Base-by-base conservation (phyloP, 108 stramenopile genomes). In the Nitzschia sp. region DNA sequence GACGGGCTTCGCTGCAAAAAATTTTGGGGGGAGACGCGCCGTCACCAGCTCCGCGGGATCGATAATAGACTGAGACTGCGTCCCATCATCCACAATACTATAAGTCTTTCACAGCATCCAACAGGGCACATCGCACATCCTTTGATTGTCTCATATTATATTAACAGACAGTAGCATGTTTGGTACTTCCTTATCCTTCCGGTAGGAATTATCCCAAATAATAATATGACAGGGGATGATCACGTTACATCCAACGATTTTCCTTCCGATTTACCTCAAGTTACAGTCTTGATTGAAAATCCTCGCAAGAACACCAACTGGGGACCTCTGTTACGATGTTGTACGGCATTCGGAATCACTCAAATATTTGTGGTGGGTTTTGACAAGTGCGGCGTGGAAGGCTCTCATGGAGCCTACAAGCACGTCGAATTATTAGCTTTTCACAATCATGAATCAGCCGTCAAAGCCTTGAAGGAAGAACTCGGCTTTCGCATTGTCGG, bases 311-410 rank as follows among this genome's bases (percentile, higher is more conserved):
- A 74, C 15, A 92, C 72, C 36, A 91, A 90, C 68, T 81, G 87
- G 53, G 93, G 93, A 22, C 88, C 93, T 2, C 54, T 90, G 25
- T 62, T 92, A 21, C 85, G 90, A 45, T 92, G 93, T 68, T 87
- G 88, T 31, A 82, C 83, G 1, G 90, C 90, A n/a, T 94, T 89
- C 66, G 78, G 77, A n/a, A 83, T 79, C 25, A 53, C 73, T 41
- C 79, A 78, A 44, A 78, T 94, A 1, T 61, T 89, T 46, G 71
- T 80, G 6, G 87, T 92, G 6, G 90, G 93, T 32, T 85, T 74
- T 63, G 85, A 82, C 54, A 82, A 81, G 35, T 84, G 80, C 52
- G 76, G 80, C 57, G 76, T 82, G 27, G 77, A 79, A 45, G 93
- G 93, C 11, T 85, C 87, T 3, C 90, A 91, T 60, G 93, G 93